Evolutionary conservation across 257 asterid genomes (phyloP).

Genomic region (Nyctanthes arbortristis): DNA sequence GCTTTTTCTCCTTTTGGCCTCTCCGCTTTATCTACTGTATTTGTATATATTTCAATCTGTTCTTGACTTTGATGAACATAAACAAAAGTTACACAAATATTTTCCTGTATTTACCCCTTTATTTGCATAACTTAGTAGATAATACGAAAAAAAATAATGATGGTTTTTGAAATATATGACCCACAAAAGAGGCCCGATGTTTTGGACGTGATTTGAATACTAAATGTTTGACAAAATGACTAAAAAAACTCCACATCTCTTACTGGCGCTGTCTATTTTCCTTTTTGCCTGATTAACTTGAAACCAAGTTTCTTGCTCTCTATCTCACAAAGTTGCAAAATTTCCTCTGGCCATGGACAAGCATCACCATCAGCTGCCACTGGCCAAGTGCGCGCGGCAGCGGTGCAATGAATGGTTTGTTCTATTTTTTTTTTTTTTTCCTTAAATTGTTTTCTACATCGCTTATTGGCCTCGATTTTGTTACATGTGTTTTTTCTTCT

Average conservation of each 20-base stretch:
- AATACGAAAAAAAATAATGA: constrained; percentile 18
- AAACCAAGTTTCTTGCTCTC: constrained; percentile 37
- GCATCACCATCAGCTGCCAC: constrained; percentile 58
- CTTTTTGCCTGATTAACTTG: constrained; percentile 27
- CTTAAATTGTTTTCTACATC: no score
- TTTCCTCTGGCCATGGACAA: constrained; percentile 59
- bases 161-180: constrained; percentile 38
- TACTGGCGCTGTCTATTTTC: constrained; percentile 38
- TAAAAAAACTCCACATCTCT: constrained; percentile 41
- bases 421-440: not conserved
- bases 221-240: constrained; percentile 59
- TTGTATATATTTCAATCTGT: constrained; percentile 7
- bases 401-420: constrained; percentile 79
- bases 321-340: constrained; percentile 31
- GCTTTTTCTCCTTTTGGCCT: constrained; percentile 24
- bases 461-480: not conserved
- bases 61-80: constrained; percentile 42
- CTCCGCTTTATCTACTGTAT: constrained; percentile 18
- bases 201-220: constrained; percentile 54
- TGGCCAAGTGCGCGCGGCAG: constrained; percentile 59
- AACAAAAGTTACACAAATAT: constrained; percentile 36
- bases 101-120: constrained; percentile 40
- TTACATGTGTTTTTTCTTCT: not conserved
- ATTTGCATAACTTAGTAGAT: constrained; percentile 35
- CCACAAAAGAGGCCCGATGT: constrained; percentile 57